phyloP scores from a whole-genome alignment of 352 stramenopile genomes.

The Phytophthora multivora region DNA sequence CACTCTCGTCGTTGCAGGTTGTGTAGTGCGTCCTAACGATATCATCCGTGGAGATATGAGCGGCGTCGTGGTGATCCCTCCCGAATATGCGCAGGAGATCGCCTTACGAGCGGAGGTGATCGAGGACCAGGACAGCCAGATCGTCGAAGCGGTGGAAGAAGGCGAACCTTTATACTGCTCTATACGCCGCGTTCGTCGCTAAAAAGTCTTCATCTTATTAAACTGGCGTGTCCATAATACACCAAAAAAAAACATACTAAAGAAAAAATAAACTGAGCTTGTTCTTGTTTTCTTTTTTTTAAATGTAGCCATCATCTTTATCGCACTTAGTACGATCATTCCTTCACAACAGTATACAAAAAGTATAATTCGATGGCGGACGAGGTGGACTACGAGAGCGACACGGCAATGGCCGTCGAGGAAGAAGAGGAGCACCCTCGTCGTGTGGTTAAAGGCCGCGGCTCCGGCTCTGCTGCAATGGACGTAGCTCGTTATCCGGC shows the following conservation, averaged over 20 bases:
- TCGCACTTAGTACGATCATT: conserved; percentile 15
- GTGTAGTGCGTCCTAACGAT: conserved; percentile 74
- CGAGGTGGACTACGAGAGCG: conserved; percentile 88
- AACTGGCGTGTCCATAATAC: no score
- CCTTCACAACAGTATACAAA: not conserved
- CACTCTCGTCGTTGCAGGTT: conserved; percentile 69
- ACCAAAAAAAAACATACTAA: no score
- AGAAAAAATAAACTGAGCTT: no score
- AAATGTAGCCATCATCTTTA: conserved; percentile 12
- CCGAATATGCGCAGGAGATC: conserved; percentile 71
- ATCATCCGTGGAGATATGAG: conserved; percentile 84
- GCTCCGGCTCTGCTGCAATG: conserved; percentile 67
- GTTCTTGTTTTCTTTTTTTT: not conserved
- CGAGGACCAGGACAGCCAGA: conserved; percentile 83
- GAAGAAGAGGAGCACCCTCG: conserved; percentile 65
- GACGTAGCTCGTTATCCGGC: conserved; percentile 73
- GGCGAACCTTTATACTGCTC: no score
- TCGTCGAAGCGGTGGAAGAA: conserved; percentile 64
- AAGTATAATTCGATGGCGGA: conserved; percentile 59
- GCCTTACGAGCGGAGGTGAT: conserved; percentile 74
- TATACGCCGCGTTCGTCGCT: no score
- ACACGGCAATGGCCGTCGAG: conserved; percentile 84
- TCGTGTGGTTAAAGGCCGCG: conserved; percentile 75
- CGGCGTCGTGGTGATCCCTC: conserved; percentile 76
- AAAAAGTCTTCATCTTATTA: no score